Conservation (phyloP, 352 stramenopile genomes). For the Globisporangium yorkense region DNA sequence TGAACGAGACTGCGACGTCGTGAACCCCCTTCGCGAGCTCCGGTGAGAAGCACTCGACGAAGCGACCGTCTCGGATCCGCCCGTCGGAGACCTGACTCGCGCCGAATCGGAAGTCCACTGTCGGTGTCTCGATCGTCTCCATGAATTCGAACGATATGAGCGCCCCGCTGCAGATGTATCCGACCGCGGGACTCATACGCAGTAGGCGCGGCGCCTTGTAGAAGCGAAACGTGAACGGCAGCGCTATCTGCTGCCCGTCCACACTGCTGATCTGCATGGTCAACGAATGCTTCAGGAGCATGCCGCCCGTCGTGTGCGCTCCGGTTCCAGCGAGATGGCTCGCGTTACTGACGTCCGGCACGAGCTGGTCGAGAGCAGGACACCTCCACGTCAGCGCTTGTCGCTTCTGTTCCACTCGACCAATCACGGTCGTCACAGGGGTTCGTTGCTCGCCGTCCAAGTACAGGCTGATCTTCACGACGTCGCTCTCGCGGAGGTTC, state of each 20-base stretch:
- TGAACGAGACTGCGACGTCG: conserved; percentile 50
- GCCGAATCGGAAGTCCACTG: conserved; percentile 60
- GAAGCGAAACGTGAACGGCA: conserved; percentile 54
- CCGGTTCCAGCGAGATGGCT: background rate
- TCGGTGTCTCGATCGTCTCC: conserved; percentile 46
- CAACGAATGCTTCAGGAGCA: conserved; percentile 39
- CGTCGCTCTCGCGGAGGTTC: conserved; percentile 27
- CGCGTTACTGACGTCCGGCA: background rate
- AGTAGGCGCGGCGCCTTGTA: conserved; percentile 47
- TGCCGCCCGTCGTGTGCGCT: conserved; percentile 14
- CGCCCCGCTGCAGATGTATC: conserved; percentile 59
- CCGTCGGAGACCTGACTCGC: conserved; percentile 23
- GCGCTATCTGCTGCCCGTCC: conserved; percentile 32
- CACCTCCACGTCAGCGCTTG: conserved; percentile 49
- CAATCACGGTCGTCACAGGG: conserved; percentile 20
- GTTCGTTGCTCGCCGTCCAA: conserved; percentile 13
- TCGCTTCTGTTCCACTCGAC: conserved; percentile 32
- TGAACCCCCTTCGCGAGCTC: conserved; percentile 39
- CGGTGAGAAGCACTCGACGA: conserved; percentile 63
- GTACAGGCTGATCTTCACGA: conserved; percentile 40
- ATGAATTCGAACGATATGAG: conserved; percentile 63
- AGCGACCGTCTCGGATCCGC: conserved; percentile 27
- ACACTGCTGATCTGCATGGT: conserved; percentile 56
- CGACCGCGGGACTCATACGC: conserved; percentile 40
- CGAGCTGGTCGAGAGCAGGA: conserved; percentile 24